Evolutionary conservation across 306 rosid genomes (phyloP).

Genomic region (Adenanthera pavonina): DNA sequence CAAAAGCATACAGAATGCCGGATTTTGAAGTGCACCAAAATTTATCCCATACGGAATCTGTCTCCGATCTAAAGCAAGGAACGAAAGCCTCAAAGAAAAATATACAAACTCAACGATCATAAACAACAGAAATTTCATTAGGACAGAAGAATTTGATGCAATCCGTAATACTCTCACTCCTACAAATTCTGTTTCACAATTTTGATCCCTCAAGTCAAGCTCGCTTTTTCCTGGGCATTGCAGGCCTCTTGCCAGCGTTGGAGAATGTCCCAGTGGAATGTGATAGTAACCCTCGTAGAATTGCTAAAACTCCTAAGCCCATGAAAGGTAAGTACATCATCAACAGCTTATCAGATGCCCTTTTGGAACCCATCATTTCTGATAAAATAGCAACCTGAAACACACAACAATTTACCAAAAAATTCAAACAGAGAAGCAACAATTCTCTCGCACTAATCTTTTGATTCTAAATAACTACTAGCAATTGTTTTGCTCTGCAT

Average conservation of each 20-base stretch:
- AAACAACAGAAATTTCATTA: background rate
- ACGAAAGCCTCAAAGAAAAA: background rate
- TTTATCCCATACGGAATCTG: background rate
- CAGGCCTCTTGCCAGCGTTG: conserved; percentile 8
- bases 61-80: background rate
- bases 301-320: conserved; percentile 54
- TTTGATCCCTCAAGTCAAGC: conserved; percentile 30
- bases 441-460: background rate
- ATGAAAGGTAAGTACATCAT: conserved; percentile 49
- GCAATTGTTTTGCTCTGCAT: background rate
- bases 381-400: conserved; percentile 54
- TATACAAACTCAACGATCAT: background rate
- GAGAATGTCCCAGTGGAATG: conserved; percentile 26
- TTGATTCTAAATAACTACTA: background rate
- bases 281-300: conserved; percentile 29
- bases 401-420: background rate
- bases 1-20: background rate
- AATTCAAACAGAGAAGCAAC: background rate
- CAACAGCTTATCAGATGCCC: conserved; percentile 58
- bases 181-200: background rate
- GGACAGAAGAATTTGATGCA: background rate
- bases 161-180: too few relatives aligned
- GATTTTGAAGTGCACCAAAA: background rate
- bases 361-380: conserved; percentile 48
- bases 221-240: conserved; percentile 49